Conservation (phyloP, 805 yeast species). For the Ogataea methanolica region DNA sequence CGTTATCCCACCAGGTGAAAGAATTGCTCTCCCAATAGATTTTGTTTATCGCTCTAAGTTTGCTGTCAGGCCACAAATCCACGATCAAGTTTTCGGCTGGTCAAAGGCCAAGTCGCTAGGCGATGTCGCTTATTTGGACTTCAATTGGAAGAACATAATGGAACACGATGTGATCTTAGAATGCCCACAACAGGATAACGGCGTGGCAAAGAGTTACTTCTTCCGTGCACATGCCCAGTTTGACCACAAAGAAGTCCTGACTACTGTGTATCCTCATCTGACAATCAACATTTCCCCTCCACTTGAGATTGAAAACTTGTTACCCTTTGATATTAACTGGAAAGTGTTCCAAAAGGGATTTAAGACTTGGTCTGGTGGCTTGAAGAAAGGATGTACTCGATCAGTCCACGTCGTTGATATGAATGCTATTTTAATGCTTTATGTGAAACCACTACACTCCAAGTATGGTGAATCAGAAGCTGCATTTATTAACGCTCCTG, state of each 20-base stretch:
- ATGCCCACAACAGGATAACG: constrained; percentile 44
- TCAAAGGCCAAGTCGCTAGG: constrained; percentile 41
- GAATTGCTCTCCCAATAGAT: constrained; percentile 71
- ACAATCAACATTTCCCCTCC: constrained; percentile 77
- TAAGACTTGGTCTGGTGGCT: constrained; percentile 58
- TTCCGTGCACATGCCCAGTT: constrained; percentile 70
- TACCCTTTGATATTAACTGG: constrained; percentile 79
- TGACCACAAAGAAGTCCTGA: constrained; percentile 64
- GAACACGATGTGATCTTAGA: constrained; percentile 48
- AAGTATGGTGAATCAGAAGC: constrained; percentile 66
- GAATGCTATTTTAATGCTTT: constrained; percentile 63
- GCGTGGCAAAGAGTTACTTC: constrained; percentile 37
- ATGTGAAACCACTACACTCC: constrained; percentile 59
- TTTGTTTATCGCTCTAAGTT: constrained; percentile 55
- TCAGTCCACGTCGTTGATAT: constrained; percentile 78
- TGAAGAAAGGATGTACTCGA: constrained; percentile 62
- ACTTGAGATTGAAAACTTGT: constrained; percentile 71
- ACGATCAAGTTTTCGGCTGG: constrained; percentile 57
- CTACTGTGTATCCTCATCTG: constrained; percentile 81
- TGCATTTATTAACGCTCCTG: constrained; percentile 64
- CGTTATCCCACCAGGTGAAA: constrained; percentile 48
- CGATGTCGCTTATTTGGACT: constrained; percentile 8
- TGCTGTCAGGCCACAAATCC: constrained; percentile 56
- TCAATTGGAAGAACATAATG: constrained; percentile 63
- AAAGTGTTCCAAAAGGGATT: constrained; percentile 72